phyloP scores from a whole-genome alignment of 2,329 filamentous ascomycete species.

The Pestalotiopsis sp. region DNA sequence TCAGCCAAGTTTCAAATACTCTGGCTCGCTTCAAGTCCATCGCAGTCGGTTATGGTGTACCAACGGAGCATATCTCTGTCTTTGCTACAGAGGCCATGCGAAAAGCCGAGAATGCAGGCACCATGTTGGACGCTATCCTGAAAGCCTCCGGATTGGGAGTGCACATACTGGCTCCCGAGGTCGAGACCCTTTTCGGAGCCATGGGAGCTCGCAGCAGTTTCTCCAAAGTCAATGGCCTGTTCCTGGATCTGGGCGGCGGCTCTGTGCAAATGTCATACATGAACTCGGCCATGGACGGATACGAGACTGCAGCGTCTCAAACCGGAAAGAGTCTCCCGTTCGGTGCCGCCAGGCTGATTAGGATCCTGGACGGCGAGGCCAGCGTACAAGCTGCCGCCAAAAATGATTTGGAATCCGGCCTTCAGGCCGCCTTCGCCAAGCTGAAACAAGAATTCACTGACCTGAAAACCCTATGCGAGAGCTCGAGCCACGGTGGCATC shows the following conservation, averaged over 20 bases:
- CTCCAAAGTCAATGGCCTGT: conserved; percentile 69
- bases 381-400: conserved; percentile 48
- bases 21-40: conserved; percentile 72
- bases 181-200: conserved; percentile 82
- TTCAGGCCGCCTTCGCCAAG: conserved; percentile 62
- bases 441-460: conserved; percentile 50
- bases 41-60: conserved; percentile 71
- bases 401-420: conserved; percentile 56
- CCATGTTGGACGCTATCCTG: conserved; percentile 68
- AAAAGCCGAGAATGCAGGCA: conserved; percentile 72
- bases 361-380: conserved; percentile 45
- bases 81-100: conserved; percentile 90
- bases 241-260: conserved; percentile 84
- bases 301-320: conserved; percentile 55
- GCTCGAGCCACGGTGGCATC: conserved; percentile 46
- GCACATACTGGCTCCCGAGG: conserved; percentile 72
- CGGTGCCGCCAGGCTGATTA: conserved; percentile 60
- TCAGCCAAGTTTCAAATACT: conserved; percentile 66
- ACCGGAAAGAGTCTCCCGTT: conserved; percentile 62
- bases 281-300: conserved; percentile 48
- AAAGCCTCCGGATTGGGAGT: conserved; percentile 68
- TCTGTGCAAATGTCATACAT: conserved; percentile 69
- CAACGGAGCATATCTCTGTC: conserved; percentile 65
- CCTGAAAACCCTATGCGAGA: conserved; percentile 48
- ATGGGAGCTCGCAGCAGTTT: conserved; percentile 81